A percentile compares a stretch with the other conserved stretches of the same genome.
These are phyloP conservation scores for Entomortierella lignicola DNA, from an alignment of 192 early-diverging fungal species.

Conservation along the genomic window DNA sequence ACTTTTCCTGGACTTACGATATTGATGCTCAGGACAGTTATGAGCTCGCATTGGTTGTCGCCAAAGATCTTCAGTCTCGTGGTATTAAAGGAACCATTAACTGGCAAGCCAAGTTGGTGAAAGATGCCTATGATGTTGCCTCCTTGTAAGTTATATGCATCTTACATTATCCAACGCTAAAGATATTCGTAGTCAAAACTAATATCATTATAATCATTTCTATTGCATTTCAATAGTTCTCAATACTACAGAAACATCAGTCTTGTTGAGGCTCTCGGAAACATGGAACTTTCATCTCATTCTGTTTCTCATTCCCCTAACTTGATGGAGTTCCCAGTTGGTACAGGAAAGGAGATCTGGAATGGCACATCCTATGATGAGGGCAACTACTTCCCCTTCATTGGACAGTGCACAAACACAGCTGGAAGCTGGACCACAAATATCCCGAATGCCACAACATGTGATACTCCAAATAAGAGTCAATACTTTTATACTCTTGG, in stretches of 20 bases:
- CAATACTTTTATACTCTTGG: conserved; percentile 30
- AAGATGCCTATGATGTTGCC: too few relatives aligned
- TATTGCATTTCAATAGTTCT: neutral
- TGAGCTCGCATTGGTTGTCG: too few relatives aligned
- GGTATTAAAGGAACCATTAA: too few relatives aligned
- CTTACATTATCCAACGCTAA: too few relatives aligned
- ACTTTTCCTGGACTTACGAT: too few relatives aligned
- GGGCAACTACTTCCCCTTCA: conserved; percentile 30
- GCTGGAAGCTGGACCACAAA: conserved; percentile 9
- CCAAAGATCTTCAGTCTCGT: too few relatives aligned
- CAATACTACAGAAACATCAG: conserved; percentile 34
- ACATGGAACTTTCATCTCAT: conserved; percentile 7
- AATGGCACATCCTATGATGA: conserved; percentile 7
- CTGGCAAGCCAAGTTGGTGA: too few relatives aligned
- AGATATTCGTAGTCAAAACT: too few relatives aligned
- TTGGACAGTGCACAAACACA: conserved; percentile 27
- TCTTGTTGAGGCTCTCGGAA: conserved; percentile 15
- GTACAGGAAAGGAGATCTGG: neutral
- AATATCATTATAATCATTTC: too few relatives aligned
- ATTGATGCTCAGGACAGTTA: too few relatives aligned
- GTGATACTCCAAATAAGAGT: conserved; percentile 14
- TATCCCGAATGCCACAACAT: conserved; percentile 18
- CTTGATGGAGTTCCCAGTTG: conserved; percentile 16
- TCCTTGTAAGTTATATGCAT: too few relatives aligned
- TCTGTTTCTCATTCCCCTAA: conserved; percentile 37